phyloP scores from a whole-genome alignment of 768 basidiomycete species.

The Tulasnella sp. region DNA sequence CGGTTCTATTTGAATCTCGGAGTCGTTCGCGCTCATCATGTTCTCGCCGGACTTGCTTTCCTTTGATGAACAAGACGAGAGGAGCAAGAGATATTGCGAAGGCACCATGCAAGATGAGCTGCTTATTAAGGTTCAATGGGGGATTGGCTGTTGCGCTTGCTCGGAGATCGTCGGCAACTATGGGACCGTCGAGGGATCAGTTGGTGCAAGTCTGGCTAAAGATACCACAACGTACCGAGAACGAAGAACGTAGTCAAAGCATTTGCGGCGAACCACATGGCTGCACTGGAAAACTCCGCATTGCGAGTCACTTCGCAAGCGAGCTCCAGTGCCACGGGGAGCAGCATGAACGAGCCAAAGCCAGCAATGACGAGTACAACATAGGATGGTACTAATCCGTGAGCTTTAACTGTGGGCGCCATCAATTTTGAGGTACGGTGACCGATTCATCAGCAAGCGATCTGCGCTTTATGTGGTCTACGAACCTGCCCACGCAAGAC shows the following conservation, averaged over 20 bases:
- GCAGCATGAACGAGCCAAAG: conserved; percentile 57
- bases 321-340: conserved; percentile 74
- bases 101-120: conserved; percentile 62
- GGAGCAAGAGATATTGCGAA: conserved; percentile 43
- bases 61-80: conserved; percentile 54
- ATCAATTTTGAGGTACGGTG: neutral
- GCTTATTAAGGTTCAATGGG: conserved; percentile 66
- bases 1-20: neutral
- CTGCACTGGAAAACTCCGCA: conserved; percentile 68
- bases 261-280: conserved; percentile 65
- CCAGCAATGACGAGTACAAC: conserved; percentile 68
- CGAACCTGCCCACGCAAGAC: conserved; percentile 76
- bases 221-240: conserved; percentile 45
- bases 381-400: conserved; percentile 59
- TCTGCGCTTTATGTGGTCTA: conserved; percentile 8
- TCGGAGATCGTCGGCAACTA: conserved; percentile 66
- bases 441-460: conserved; percentile 11
- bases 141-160: conserved; percentile 56
- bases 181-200: neutral
- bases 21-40: conserved; percentile 43
- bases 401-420: conserved; percentile 49
- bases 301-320: conserved; percentile 76
- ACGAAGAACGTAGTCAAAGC: conserved; percentile 58
- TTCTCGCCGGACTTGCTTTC: conserved; percentile 55
- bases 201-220: neutral